Evolutionary conservation across 495 filamentous ascomycete genomes (phyloP), one percentile per base, ranked within the genome.

Genomic region (Friedmanniomyces endolithicus): DNA sequence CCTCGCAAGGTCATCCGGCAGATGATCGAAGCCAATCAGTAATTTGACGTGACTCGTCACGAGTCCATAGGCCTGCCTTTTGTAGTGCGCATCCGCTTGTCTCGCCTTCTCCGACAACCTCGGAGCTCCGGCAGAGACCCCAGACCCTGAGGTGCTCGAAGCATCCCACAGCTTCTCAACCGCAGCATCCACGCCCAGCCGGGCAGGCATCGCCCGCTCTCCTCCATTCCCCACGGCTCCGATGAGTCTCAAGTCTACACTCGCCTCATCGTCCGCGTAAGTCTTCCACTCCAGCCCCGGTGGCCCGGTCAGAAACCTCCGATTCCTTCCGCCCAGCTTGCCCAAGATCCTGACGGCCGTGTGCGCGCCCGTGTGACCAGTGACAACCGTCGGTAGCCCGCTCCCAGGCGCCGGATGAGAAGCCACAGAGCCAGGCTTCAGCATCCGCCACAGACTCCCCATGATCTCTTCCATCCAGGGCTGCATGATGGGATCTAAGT

Each of bases 321-420:
- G 71, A 60, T 99, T 99, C 34, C 94, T 79, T 45, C 94, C 94
- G 39, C 94, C 94, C 37, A 99, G 78, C 68, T 99, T 99, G 11
- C 94, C 94, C 2, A 99, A 76, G 50, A 99, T 99, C n/a, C 94
- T 76, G 80, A 97, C 94, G 0, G 94, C 97, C 0, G 92, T 97
- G 64, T 99, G 94, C 1, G 94, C 83, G 66, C 95, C 88, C 65
- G 95, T 94, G 63, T 99, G 94, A 27, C 59, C 59, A 7, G 59
- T 61, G 16, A 61, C 34, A 6, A 61, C 35, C 31, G 23, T 22
- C 19, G 54, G 49, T 14, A 41, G 46, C 25, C 54, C 59, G 3
- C 17, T 34, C 12, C 39, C 41, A 24, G 29, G 54, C 34, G 9
- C 17, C 17, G 29, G 33, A 11, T 4, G 27, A 3, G 29, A n/a